Evolutionary conservation across 2,329 filamentous ascomycete species (phyloP), one percentile per base, ranked within the genome.

Genomic region (Esteya vermicola): DNA sequence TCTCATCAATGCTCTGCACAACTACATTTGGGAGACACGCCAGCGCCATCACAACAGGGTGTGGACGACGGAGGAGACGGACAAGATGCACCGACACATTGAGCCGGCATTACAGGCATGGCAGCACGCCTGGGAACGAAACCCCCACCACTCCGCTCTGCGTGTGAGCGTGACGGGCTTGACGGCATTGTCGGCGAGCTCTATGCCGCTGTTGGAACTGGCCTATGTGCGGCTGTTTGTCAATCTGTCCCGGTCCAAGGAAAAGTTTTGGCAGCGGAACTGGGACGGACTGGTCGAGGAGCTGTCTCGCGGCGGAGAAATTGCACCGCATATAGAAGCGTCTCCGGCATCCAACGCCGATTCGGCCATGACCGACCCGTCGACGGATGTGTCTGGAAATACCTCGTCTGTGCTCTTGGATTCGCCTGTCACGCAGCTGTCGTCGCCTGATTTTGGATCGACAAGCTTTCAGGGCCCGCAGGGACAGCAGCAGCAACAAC

Each of bases 21-120:
- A 95, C 51, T 95, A 94, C 58, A 95, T 96, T 33, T 96, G 91
- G 91, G 89, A 96, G 60, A 95, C 88, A 0, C 73, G 89, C 20
- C 88, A 94, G 58, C 71, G 86, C 39, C 88, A 95, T 50, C 80
- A 88, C 50, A 86, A 83, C 50, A 80, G 85, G 46, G 69, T 85
- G 36, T 95, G 89, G 89, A 93, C 86, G 2, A 76, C 80, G 26
- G 81, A 89, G 48, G 89, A 96, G 58, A 93, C 85, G 0, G 88
- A 96, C 49, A 85, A 86, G 47, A 93, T 96, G 86, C 88, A 95
- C 56, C 75, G 82, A 2, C 86, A 94, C 53, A 93, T 96, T 43
- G 88, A 95, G 57, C 89, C 89, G 10, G 89, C 89, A 3, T 65
- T 98, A 45, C 82, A 86, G 56, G 88, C 89, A 8, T 98, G 91